phyloP scores from a whole-genome alignment of 2,329 filamentous ascomycete species.

The Fusarium vanettenii region DNA sequence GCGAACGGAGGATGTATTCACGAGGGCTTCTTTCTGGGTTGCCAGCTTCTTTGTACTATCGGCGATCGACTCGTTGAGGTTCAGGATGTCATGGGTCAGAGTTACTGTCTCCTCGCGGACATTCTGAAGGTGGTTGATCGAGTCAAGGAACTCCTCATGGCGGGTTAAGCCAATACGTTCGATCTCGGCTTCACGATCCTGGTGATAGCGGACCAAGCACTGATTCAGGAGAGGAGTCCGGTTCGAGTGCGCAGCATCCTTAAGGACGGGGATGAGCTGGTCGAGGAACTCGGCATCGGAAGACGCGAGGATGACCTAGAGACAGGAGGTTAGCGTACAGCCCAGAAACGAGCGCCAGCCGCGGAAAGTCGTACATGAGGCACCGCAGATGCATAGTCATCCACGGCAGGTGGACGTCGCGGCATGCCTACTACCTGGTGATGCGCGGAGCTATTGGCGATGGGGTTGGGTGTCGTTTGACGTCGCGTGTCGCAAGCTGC shows the following conservation, averaged over 20 bases:
- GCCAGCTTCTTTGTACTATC: slow-evolving; percentile 93
- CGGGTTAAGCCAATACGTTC: slow-evolving; percentile 95
- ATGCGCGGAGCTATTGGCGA: slow-evolving; percentile 17
- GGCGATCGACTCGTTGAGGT: slow-evolving; percentile 94
- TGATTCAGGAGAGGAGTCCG: slow-evolving; percentile 80
- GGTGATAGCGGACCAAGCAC: slow-evolving; percentile 77
- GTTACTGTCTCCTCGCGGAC: slow-evolving; percentile 91
- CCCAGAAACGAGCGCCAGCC: slow-evolving; percentile 12
- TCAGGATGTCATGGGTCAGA: slow-evolving; percentile 89
- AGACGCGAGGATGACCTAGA: slow-evolving; percentile 89
- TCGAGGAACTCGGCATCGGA: slow-evolving; percentile 95
- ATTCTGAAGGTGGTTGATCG: slow-evolving; percentile 91
- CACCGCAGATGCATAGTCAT: slow-evolving; percentile 60
- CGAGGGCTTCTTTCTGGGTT: slow-evolving; percentile 92
- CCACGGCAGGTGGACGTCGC: slow-evolving; percentile 57
- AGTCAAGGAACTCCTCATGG: slow-evolving; percentile 95
- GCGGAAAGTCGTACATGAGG: slow-evolving; percentile 52
- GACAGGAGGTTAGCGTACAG: slow-evolving; percentile 14
- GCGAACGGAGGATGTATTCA: slow-evolving; percentile 90
- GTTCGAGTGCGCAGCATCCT: slow-evolving; percentile 84
- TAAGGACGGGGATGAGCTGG: slow-evolving; percentile 92
- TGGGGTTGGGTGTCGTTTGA: slow-evolving; percentile 19
- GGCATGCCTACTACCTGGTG: slow-evolving; percentile 51
- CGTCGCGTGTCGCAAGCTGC: slow-evolving; percentile 33
- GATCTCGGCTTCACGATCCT: slow-evolving; percentile 89